phyloP scores from a whole-genome alignment of 768 basidiomycete genomes.

The Boletus edulis region DNA sequence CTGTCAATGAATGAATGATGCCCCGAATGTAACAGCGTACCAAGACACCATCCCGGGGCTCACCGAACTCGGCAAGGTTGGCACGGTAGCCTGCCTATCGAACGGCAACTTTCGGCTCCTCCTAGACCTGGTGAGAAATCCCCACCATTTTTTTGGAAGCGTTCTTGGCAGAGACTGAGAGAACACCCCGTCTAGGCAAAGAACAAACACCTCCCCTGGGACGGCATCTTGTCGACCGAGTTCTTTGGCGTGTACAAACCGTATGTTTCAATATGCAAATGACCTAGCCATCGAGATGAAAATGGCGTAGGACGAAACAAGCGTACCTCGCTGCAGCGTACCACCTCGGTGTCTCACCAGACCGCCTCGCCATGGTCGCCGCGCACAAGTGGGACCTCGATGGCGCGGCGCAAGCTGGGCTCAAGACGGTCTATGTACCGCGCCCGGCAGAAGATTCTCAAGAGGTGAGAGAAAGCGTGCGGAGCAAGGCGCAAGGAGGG shows the following conservation, averaged over 20 bases:
- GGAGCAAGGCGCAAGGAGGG: constrained; percentile 51
- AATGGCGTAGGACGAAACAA: constrained; percentile 35
- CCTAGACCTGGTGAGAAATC: constrained; percentile 50
- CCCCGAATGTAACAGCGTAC: constrained; percentile 44
- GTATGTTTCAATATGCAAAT: constrained; percentile 34
- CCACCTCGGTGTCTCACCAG: constrained; percentile 44
- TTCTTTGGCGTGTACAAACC: constrained; percentile 65
- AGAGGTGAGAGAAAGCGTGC: constrained; percentile 29
- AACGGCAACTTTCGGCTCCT: constrained; percentile 65
- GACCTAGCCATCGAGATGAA: no score
- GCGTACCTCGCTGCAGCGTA: constrained; percentile 49
- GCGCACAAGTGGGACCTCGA: constrained; percentile 58
- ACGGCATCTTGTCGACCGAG: constrained; percentile 58
- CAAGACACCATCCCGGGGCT: constrained; percentile 52
- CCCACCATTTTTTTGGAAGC: no score
- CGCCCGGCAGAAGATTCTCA: constrained; percentile 45
- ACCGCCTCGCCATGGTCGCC: constrained; percentile 62
- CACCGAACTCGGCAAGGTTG: constrained; percentile 46
- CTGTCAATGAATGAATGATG: no score
- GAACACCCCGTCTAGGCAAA: constrained; percentile 45
- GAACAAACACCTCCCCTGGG: constrained; percentile 60
- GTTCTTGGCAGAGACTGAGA: neutral
- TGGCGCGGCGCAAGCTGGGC: constrained; percentile 49
- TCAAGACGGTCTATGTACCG: constrained; percentile 59
- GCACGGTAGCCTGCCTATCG: constrained; percentile 52